Conservation (phyloP, 73 alveolate species). For the Loxodes magnus region DNA sequence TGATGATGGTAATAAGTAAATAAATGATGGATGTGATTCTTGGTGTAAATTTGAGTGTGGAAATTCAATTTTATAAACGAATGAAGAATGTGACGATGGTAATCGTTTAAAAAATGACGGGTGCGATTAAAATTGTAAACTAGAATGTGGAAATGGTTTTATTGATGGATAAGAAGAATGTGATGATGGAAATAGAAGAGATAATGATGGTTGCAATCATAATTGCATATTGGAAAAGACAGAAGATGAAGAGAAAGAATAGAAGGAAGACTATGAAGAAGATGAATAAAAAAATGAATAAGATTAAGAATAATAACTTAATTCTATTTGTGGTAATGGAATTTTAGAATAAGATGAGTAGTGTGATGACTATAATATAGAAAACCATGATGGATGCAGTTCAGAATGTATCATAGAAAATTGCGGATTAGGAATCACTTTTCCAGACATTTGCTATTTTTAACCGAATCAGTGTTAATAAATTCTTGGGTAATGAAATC, state of each 20-base stretch:
- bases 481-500: slow-evolving; percentile 17
- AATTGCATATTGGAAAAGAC: slow-evolving; percentile 17
- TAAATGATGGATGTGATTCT: slow-evolving; percentile 26
- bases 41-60: slow-evolving; percentile 25
- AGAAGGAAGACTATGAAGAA: background rate
- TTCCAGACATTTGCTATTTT: no score
- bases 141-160: slow-evolving; percentile 21
- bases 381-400: slow-evolving; percentile 26
- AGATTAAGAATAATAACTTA: background rate
- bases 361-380: slow-evolving; percentile 37
- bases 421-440: no score
- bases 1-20: slow-evolving; percentile 30
- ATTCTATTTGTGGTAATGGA: slow-evolving; percentile 31
- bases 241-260: slow-evolving; percentile 3
- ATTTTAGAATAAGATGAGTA: slow-evolving; percentile 26
- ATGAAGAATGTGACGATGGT: slow-evolving; percentile 46
- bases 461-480: background rate
- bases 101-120: slow-evolving; percentile 27
- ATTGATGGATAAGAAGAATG: slow-evolving; percentile 20
- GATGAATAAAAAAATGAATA: background rate
- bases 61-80: background rate
- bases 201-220: slow-evolving; percentile 24
- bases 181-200: slow-evolving; percentile 35
- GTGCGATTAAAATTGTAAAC: slow-evolving; percentile 9
- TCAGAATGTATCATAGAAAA: slow-evolving; percentile 12